Evolutionary conservation across 306 rosid genomes (phyloP).

Genomic region (Acmispon strigosus): DNA sequence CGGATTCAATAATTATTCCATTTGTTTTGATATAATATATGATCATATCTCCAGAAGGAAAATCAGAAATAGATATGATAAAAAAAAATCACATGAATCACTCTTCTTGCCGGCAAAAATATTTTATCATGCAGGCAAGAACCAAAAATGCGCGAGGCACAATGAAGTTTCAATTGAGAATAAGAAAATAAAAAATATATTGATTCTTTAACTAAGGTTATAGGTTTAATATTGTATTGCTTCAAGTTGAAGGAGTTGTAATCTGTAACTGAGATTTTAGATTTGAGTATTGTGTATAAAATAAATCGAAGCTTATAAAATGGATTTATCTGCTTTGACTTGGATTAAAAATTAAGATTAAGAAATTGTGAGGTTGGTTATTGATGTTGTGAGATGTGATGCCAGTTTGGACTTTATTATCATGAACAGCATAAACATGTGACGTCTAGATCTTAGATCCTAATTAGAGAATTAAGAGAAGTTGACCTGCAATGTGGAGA

Average conservation of each 20-base stretch:
- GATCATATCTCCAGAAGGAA: background rate
- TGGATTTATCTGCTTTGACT: too few relatives aligned
- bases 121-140: background rate
- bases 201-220: too few relatives aligned
- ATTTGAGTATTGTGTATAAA: too few relatives aligned
- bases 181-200: too few relatives aligned
- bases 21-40: too few relatives aligned
- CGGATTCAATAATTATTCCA: background rate
- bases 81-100: background rate
- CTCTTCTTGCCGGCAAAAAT: background rate
- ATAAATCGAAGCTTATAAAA: too few relatives aligned
- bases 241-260: too few relatives aligned
- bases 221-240: too few relatives aligned
- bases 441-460: background rate
- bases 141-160: background rate
- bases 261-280: too few relatives aligned
- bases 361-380: background rate
- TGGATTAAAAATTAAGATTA: background rate
- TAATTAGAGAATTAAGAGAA: background rate
- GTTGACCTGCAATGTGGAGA: background rate
- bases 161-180: background rate
- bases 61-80: background rate
- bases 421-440: conserved; percentile 5
- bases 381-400: background rate
- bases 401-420: background rate